These are phyloP conservation scores for Akanthomyces lecanii DNA, from an alignment of 2,329 filamentous ascomycete genomes.

Conservation along the genomic window DNA sequence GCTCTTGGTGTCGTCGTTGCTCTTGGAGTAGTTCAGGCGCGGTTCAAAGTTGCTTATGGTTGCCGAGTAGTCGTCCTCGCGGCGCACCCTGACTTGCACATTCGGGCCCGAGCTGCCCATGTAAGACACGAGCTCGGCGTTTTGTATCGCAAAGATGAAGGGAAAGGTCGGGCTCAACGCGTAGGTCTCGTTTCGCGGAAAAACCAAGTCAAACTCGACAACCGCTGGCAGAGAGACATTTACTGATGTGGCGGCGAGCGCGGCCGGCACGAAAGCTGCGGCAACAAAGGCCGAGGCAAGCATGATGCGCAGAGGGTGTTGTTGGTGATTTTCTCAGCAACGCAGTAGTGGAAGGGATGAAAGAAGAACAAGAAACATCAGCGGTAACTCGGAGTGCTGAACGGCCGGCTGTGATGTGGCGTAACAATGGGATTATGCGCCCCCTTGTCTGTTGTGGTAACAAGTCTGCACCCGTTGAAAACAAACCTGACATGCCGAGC, in stretches of 20 bases:
- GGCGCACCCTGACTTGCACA: not conserved
- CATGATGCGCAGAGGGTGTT: not conserved
- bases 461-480: not conserved
- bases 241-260: not conserved
- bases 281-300: not conserved
- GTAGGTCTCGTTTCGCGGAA: slow-evolving; percentile 5
- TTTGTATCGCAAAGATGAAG: slow-evolving; percentile 1
- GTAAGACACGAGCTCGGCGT: not conserved
- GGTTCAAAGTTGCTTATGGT: not conserved
- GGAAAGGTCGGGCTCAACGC: not conserved
- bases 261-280: not conserved
- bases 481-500: not conserved
- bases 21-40: not conserved
- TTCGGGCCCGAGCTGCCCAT: not conserved
- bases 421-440: not conserved
- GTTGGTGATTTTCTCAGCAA: not conserved
- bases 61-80: not conserved
- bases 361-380: not conserved
- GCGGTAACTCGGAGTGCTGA: not conserved
- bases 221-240: slow-evolving; percentile 1
- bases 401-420: not conserved
- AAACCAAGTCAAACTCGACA: slow-evolving; percentile 4
- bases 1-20: not conserved
- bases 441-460: not conserved
- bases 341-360: not conserved